Base-by-base conservation (phyloP, 257 asterid species). In the Ligustrum vulgare region DNA sequence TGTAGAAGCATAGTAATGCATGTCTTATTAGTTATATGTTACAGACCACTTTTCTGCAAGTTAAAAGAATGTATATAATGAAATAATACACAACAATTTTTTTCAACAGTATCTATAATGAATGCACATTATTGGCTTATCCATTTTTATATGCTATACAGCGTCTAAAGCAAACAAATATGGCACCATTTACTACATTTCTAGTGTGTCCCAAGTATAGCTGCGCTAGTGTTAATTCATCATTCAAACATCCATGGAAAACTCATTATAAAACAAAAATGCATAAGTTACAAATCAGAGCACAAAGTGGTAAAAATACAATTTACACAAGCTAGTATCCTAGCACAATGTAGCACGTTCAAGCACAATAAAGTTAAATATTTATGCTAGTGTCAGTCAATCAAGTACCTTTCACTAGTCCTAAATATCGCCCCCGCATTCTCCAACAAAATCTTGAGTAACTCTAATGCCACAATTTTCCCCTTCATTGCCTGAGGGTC, bases 401-500 rank as follows among this genome's bases (percentile, higher is more conserved):
- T n/a, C 16, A 56, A 34, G 71, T 93, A 95, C 99, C 99, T 95
- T 80, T 93, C 99, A 80, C 98, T 95, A 23, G 97, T 95, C 87
- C 99, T 89, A 82, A 95, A 95, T 58, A 95, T 72, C 43, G 97
- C 97, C 72, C 99, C 97, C 2, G 99, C 99, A 86, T 95, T 95
- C 89, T 95, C 99, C 92, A 95, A 82, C 83, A 93, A 85, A 82
- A 95, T 93, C 84, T 95, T 95, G 77, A 95, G 98, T 83, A 95
- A 84, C 86, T 95, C 99, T 93, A 95, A 67, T 0, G 99, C 97
- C 84, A 95, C 86, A 64, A 93, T 95, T 90, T 95, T 95, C 73
- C 98, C 98, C 83, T 88, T 93, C 97, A 95, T 93, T 15, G 94
- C 92, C 85, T 95, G 97, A 9, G 97, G 93, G 72, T 95, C 98